Conservation (phyloP, 805 yeast species). For the Candida nanaspora region DNA sequence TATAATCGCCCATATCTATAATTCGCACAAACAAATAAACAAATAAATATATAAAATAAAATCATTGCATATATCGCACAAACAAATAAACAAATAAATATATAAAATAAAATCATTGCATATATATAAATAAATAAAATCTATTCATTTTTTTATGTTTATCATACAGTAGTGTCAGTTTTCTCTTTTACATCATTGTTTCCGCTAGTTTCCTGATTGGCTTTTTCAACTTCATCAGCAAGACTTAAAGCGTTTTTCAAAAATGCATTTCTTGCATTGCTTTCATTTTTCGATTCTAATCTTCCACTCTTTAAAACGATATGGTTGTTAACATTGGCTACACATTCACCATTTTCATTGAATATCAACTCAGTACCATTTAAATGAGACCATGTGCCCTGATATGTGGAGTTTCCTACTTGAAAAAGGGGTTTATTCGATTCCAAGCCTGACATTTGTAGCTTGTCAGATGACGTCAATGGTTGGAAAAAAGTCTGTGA, state of each 20-base stretch:
- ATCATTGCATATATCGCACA: too few relatives aligned
- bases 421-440: conserved; percentile 48
- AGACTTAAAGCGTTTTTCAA: conserved; percentile 15
- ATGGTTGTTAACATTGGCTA: conserved; percentile 23
- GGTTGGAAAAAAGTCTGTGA: conserved; percentile 4
- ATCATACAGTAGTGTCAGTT: background rate
- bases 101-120: too few relatives aligned
- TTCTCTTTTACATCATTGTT: background rate
- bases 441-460: conserved; percentile 52
- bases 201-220: background rate
- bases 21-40: too few relatives aligned
- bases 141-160: background rate
- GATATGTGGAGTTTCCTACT: conserved; percentile 52
- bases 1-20: too few relatives aligned
- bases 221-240: conserved; percentile 8
- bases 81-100: too few relatives aligned
- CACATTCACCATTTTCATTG: conserved; percentile 27
- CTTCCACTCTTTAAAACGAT: conserved; percentile 24
- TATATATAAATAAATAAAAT: background rate
- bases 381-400: conserved; percentile 69
- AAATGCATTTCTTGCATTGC: conserved; percentile 10
- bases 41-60: too few relatives aligned
- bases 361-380: conserved; percentile 63
- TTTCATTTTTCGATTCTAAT: conserved; percentile 15
- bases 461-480: conserved; percentile 6